Evolutionary conservation across 2,329 filamentous ascomycete species (phyloP).

Genomic region (Fusarium phyllophilum): DNA sequence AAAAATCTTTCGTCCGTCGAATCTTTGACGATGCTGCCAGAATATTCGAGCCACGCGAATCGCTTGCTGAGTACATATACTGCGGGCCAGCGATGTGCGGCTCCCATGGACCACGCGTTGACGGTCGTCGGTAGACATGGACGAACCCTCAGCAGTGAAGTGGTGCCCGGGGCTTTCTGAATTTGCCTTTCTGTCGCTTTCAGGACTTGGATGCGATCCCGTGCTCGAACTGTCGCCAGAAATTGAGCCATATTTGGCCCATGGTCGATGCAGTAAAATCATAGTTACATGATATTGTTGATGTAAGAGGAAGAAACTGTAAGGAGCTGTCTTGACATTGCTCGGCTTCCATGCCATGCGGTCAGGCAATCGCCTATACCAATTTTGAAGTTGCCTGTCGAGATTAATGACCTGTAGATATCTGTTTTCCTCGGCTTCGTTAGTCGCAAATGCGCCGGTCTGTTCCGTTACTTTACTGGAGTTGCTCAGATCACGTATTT

Average conservation of each 20-base stretch:
- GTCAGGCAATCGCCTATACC: slow-evolving; percentile 63
- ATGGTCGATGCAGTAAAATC: slow-evolving; percentile 64
- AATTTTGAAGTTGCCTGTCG: slow-evolving; percentile 64
- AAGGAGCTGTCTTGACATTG: slow-evolving; percentile 61
- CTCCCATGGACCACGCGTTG: slow-evolving; percentile 52
- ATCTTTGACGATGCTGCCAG: slow-evolving; percentile 64
- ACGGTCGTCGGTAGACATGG: slow-evolving; percentile 46
- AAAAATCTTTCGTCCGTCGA: slow-evolving; percentile 61
- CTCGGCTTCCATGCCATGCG: slow-evolving; percentile 59
- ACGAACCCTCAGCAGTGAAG: slow-evolving; percentile 32
- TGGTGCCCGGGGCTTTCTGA: slow-evolving; percentile 28
- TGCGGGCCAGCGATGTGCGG: slow-evolving; percentile 59
- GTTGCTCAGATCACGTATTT: slow-evolving; percentile 52
- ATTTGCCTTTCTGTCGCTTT: slow-evolving; percentile 33
- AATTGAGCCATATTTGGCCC: slow-evolving; percentile 60
- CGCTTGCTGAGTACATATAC: slow-evolving; percentile 65
- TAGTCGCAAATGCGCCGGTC: slow-evolving; percentile 44
- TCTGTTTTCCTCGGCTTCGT: slow-evolving; percentile 55
- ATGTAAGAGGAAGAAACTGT: slow-evolving; percentile 64
- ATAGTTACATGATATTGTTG: slow-evolving; percentile 65
- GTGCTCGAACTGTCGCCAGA: slow-evolving; percentile 45
- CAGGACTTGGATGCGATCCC: slow-evolving; percentile 48
- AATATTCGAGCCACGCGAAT: slow-evolving; percentile 64
- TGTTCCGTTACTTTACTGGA: slow-evolving; percentile 47
- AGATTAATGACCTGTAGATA: slow-evolving; percentile 62